Conservation (phyloP, 768 basidiomycete genomes). For the Calocybe gangraenosa region DNA sequence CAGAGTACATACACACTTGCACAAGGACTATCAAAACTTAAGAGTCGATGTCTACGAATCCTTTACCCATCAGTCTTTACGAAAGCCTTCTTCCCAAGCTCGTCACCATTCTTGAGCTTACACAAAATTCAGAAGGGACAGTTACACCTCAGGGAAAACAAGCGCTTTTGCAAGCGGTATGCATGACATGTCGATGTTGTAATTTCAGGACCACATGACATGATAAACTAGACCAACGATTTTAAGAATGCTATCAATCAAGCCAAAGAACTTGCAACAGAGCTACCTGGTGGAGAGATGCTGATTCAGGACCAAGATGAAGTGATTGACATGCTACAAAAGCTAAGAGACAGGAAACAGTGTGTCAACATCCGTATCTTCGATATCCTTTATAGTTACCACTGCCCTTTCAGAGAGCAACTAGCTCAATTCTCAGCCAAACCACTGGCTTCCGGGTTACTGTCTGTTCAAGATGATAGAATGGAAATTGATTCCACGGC, state of each 20-base stretch:
- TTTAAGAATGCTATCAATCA: constrained; percentile 55
- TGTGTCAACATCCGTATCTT: constrained; percentile 22
- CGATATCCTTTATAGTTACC: neutral
- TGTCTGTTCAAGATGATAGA: constrained; percentile 25
- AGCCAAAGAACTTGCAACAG: constrained; percentile 55
- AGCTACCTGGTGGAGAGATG: constrained; percentile 72
- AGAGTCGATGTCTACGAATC: constrained; percentile 24
- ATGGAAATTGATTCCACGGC: constrained; percentile 78
- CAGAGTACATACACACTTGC: too few relatives aligned
- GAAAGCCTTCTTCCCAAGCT: constrained; percentile 58
- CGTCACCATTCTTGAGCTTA: constrained; percentile 54
- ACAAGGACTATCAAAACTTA: too few relatives aligned
- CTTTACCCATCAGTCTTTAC: constrained; percentile 46
- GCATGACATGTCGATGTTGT: neutral
- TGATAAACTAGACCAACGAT: constrained; percentile 55
- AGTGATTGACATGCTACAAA: constrained; percentile 65
- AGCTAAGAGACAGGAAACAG: constrained; percentile 60
- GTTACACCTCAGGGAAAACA: constrained; percentile 59
- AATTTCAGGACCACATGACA: neutral
- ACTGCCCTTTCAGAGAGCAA: constrained; percentile 47
- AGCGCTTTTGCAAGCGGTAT: constrained; percentile 60
- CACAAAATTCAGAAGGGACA: constrained; percentile 52
- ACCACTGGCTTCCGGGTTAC: constrained; percentile 29
- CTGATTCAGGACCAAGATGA: constrained; percentile 65
- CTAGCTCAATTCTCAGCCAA: constrained; percentile 47